phyloP scores from a whole-genome alignment of 2,329 filamentous ascomycete species.

The Curvularia sp. region DNA sequence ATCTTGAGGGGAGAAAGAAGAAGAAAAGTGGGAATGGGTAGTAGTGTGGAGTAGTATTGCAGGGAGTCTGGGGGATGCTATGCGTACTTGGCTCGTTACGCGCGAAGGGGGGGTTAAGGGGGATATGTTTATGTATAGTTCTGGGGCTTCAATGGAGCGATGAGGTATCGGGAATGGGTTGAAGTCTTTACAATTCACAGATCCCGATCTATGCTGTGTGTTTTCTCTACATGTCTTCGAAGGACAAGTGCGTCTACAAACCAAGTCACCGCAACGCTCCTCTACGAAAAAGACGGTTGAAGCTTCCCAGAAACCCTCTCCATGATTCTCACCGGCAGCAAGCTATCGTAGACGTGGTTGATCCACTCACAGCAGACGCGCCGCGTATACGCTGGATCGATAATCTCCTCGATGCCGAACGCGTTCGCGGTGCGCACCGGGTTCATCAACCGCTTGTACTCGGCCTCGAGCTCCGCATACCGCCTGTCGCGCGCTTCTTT shows the following conservation, averaged over 20 bases:
- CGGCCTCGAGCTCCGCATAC: constrained; percentile 65
- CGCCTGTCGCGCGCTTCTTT: constrained; percentile 57
- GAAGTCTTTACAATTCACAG: neutral
- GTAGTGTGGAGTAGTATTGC: no score
- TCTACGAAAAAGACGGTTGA: constrained; percentile 42
- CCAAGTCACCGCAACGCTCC: neutral
- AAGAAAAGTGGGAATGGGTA: no score
- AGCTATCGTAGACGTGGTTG: constrained; percentile 62
- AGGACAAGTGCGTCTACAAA: neutral
- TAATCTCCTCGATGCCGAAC: constrained; percentile 70
- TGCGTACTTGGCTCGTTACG: no score
- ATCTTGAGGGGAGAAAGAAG: no score
- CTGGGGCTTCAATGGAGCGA: neutral
- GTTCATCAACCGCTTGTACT: constrained; percentile 69
- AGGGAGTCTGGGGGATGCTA: no score
- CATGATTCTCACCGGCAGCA: constrained; percentile 60
- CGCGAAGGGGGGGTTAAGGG: no score
- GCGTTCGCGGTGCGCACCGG: constrained; percentile 69
- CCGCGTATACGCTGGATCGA: constrained; percentile 67
- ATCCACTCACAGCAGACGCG: constrained; percentile 64
- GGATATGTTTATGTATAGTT: no score
- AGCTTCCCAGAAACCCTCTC: constrained; percentile 51
- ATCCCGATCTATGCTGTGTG: neutral
- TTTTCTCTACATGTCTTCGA: neutral
- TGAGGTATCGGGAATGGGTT: neutral